These are phyloP conservation scores for Barnettozyma salicaria DNA, from an alignment of 805 yeast genomes.

Conservation along the genomic window DNA sequence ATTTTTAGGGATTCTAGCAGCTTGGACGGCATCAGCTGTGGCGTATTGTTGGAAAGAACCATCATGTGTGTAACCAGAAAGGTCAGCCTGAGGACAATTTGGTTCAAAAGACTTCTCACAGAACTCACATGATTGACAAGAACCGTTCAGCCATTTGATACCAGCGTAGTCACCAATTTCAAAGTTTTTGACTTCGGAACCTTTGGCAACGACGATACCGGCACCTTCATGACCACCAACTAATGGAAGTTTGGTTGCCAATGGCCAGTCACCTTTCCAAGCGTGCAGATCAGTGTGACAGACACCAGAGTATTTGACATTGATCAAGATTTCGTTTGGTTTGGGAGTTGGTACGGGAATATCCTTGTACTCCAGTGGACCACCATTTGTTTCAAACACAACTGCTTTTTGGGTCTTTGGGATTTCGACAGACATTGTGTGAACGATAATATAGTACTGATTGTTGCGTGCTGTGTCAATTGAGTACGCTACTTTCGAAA, in stretches of 20 bases:
- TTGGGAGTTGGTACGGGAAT: constrained; percentile 52
- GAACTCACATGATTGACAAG: constrained; percentile 59
- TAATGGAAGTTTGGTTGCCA: constrained; percentile 50
- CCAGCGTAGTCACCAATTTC: constrained; percentile 63
- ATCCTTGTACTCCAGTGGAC: constrained; percentile 42
- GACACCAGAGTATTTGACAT: constrained; percentile 58
- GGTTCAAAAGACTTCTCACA: constrained; percentile 55
- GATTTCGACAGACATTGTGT: constrained; percentile 14
- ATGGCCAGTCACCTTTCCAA: constrained; percentile 54
- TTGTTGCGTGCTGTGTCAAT: too few species aligned
- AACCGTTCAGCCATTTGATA: constrained; percentile 63
- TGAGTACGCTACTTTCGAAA: too few species aligned
- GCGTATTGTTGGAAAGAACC: constrained; percentile 52
- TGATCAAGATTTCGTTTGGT: constrained; percentile 48
- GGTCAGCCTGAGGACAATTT: constrained; percentile 63
- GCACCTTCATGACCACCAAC: constrained; percentile 77
- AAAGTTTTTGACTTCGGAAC: constrained; percentile 53
- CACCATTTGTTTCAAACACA: constrained; percentile 44
- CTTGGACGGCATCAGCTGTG: constrained; percentile 59
- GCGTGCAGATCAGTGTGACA: constrained; percentile 67
- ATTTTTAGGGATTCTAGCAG: constrained; percentile 51
- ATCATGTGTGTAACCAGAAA: constrained; percentile 64
- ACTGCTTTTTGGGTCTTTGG: constrained; percentile 48
- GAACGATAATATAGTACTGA: too few species aligned
- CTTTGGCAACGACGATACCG: constrained; percentile 61